Evolutionary conservation across 2,329 filamentous ascomycete genomes (phyloP).

Genomic region (Penicillium sp.): DNA sequence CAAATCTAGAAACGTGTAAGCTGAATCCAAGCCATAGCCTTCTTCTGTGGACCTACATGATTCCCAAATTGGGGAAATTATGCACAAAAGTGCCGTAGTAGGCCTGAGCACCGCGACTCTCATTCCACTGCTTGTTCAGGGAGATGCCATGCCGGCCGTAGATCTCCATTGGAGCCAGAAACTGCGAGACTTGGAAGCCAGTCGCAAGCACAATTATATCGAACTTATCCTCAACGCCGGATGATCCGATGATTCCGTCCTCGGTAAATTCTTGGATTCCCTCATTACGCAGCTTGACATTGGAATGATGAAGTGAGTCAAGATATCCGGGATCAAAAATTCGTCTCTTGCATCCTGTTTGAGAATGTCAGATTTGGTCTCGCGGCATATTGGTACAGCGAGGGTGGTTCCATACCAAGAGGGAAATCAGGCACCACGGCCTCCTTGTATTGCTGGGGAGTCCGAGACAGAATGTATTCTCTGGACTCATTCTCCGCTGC

Average conservation of each 20-base stretch:
- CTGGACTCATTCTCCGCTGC: slow-evolving; percentile 16
- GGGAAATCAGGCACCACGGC: slow-evolving; percentile 25
- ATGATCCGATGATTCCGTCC: slow-evolving; percentile 16
- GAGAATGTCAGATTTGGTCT: too few relatives aligned
- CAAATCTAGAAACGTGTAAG: slow-evolving; percentile 11
- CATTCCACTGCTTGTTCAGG: slow-evolving; percentile 32
- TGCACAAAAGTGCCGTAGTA: slow-evolving; percentile 33
- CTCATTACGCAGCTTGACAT: slow-evolving; percentile 12
- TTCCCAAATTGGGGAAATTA: slow-evolving; percentile 32
- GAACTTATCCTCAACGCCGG: slow-evolving; percentile 19
- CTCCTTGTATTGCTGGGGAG: slow-evolving; percentile 24
- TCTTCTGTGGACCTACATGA: slow-evolving; percentile 14
- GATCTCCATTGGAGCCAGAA: slow-evolving; percentile 39
- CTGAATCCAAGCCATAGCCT: too few relatives aligned
- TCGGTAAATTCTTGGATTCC: slow-evolving; percentile 18
- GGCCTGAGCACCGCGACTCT: slow-evolving; percentile 34
- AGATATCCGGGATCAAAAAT: slow-evolving; percentile 37
- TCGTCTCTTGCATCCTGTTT: slow-evolving; percentile 33
- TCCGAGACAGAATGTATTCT: slow-evolving; percentile 22
- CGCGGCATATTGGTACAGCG: too few relatives aligned
- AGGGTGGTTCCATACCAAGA: slow-evolving; percentile 1
- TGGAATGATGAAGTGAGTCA: slow-evolving; percentile 7
- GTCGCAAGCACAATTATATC: slow-evolving; percentile 41
- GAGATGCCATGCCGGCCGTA: slow-evolving; percentile 27
- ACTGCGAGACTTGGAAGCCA: slow-evolving; percentile 41